phyloP scores from a whole-genome alignment of 805 yeast species.

The Wickerhamomyces chaumierensis region DNA sequence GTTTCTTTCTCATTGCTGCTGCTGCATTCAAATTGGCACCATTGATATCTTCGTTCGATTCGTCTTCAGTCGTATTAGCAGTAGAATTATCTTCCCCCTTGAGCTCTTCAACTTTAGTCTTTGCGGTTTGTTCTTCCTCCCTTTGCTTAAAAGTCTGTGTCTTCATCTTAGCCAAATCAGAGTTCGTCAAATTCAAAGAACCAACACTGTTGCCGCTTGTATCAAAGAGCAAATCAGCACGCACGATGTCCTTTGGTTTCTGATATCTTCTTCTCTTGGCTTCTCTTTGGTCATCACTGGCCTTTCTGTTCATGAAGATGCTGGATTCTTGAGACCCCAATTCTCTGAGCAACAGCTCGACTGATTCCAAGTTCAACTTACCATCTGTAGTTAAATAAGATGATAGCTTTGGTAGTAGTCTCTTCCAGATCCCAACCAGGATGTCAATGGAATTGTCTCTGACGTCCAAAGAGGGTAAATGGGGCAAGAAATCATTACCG shows the following conservation, averaged over 20 bases:
- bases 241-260: conserved; percentile 29
- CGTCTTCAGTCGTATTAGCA: neutral
- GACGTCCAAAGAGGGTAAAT: conserved; percentile 87
- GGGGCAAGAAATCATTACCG: conserved; percentile 97
- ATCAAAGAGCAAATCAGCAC: conserved; percentile 52
- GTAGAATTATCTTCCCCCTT: neutral
- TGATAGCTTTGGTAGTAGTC: conserved; percentile 48
- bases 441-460: conserved; percentile 88
- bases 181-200: conserved; percentile 50
- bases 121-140: conserved; percentile 16
- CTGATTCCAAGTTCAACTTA: conserved; percentile 59
- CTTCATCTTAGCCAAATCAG: conserved; percentile 57
- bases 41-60: conserved; percentile 13
- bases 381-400: conserved; percentile 91
- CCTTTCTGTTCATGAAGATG: conserved; percentile 61
- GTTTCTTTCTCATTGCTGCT: conserved; percentile 28
- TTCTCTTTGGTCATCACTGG: conserved; percentile 57
- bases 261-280: conserved; percentile 44
- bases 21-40: conserved; percentile 33
- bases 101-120: conserved; percentile 9
- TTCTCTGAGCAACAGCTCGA: conserved; percentile 54
- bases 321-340: conserved; percentile 68
- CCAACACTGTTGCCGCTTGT: conserved; percentile 69
- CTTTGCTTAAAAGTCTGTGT: conserved; percentile 36
- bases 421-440: conserved; percentile 76